A percentile compares a stretch with the other conserved stretches of the same genome.
Conservation (phyloP, 2,329 filamentous ascomycete species). For the Kalmusia sp. region DNA sequence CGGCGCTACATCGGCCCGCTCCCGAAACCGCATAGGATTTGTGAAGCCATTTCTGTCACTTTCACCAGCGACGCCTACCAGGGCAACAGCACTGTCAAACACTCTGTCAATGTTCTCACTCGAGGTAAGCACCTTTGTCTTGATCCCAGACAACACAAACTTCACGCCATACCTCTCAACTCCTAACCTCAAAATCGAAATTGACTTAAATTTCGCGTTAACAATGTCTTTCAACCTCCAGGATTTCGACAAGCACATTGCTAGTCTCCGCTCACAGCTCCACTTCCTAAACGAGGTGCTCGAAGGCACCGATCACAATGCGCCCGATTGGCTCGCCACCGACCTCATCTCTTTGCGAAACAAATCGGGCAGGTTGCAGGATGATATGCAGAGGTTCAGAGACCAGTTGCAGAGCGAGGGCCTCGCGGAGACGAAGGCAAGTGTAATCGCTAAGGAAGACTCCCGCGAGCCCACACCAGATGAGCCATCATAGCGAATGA, state of each 20-base stretch:
- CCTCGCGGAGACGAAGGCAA: slow-evolving; percentile 32
- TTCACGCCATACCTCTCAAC: slow-evolving; percentile 6
- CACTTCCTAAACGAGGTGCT: slow-evolving; percentile 39
- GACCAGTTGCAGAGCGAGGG: slow-evolving; percentile 37
- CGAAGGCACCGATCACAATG: slow-evolving; percentile 43
- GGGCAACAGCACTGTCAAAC: too few species aligned
- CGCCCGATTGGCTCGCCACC: slow-evolving; percentile 44
- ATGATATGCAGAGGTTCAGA: slow-evolving; percentile 43
- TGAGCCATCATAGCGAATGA: slow-evolving; percentile 10
- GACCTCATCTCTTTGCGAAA: slow-evolving; percentile 42
- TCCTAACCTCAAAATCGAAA: slow-evolving; percentile 16
- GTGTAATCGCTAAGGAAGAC: not conserved
- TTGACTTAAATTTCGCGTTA: not conserved
- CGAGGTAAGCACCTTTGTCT: not conserved
- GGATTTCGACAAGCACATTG: slow-evolving; percentile 42
- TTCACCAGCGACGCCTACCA: not conserved
- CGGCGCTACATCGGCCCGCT: not conserved
- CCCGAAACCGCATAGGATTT: not conserved
- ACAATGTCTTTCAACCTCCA: slow-evolving; percentile 16
- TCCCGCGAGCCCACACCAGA: not conserved
- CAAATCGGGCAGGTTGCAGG: slow-evolving; percentile 39
- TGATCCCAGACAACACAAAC: not conserved
- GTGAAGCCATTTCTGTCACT: not conserved
- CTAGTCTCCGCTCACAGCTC: slow-evolving; percentile 36
- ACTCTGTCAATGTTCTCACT: too few species aligned